Evolutionary conservation across 1,284 basidiomycete species (phyloP).

Genomic region (Papiliotrema laurentii): DNA sequence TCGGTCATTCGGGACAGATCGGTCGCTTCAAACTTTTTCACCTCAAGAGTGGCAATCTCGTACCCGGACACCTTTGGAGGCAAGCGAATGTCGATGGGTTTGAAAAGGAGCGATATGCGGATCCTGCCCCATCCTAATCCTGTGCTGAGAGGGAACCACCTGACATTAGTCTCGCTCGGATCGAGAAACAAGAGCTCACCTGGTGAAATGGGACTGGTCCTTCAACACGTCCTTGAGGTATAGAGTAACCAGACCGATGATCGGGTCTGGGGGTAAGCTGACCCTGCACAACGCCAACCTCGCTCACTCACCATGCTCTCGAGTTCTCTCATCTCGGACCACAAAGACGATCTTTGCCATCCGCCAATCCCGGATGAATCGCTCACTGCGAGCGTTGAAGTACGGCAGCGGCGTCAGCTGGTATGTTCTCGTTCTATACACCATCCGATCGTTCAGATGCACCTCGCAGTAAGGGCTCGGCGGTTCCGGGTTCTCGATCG

Average conservation of each 20-base stretch:
- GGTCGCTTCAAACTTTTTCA: conserved; percentile 26
- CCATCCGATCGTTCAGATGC: conserved; percentile 49
- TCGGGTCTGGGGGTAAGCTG: conserved; percentile 31
- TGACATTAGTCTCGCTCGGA: conserved; percentile 7
- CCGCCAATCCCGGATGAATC: conserved; percentile 51
- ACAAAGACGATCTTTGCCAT: conserved; percentile 48
- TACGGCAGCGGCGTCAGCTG: conserved; percentile 48
- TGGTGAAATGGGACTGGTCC: conserved; percentile 32
- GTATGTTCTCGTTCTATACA: conserved; percentile 50
- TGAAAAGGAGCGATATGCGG: conserved; percentile 47
- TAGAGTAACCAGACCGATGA: conserved; percentile 37
- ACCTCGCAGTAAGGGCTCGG: conserved; percentile 49
- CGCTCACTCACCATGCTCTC: conserved; percentile 40
- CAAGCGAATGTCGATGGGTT: conserved; percentile 43
- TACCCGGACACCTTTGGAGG: conserved; percentile 36
- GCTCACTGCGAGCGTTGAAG: conserved; percentile 51
- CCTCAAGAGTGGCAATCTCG: conserved; percentile 41
- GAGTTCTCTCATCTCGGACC: conserved; percentile 46
- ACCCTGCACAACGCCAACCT: neutral
- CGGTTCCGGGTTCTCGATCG: conserved; percentile 42
- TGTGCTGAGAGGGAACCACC: conserved; percentile 43
- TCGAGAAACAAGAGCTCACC: conserved; percentile 10
- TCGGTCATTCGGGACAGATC: conserved; percentile 12
- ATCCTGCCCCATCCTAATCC: conserved; percentile 46
- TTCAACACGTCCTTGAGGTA: conserved; percentile 30